phyloP scores from a whole-genome alignment of 73 alveolate species.

The Stentor roeselii region DNA sequence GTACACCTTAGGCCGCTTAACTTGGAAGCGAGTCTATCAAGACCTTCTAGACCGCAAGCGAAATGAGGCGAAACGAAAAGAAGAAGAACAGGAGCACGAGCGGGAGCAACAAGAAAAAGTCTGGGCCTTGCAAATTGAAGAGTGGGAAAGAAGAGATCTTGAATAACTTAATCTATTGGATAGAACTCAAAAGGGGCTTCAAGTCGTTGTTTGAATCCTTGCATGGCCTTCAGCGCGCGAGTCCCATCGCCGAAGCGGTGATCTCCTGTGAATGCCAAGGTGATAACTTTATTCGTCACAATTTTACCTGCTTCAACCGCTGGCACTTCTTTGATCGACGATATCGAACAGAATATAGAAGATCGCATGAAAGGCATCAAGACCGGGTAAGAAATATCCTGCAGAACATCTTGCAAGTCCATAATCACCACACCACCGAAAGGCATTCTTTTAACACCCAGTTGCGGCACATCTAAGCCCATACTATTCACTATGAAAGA shows the following conservation, averaged over 20 bases:
- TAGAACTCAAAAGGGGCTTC: background rate
- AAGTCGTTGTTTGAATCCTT: background rate
- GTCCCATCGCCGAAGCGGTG: background rate
- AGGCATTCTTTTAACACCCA: background rate
- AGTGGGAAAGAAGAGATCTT: background rate
- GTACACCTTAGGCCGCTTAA: background rate
- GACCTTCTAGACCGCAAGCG: background rate
- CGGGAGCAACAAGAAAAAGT: conserved; percentile 16
- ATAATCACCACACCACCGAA: background rate
- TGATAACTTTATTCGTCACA: background rate
- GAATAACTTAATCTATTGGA: background rate
- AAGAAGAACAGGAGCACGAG: background rate
- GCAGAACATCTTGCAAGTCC: background rate
- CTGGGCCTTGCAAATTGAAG: conserved; percentile 29
- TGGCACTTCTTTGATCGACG: background rate
- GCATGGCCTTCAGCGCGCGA: background rate
- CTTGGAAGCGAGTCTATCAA: background rate
- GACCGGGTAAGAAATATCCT: background rate
- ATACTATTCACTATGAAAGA: too few species aligned
- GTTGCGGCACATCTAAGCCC: background rate
- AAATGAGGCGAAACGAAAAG: conserved; percentile 3
- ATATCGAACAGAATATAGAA: background rate
- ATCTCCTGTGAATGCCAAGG: background rate
- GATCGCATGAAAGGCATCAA: background rate
- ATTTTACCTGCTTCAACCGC: background rate